Base-by-base conservation (phyloP, 75 land plant species). In the Gnetum montanum region DNA sequence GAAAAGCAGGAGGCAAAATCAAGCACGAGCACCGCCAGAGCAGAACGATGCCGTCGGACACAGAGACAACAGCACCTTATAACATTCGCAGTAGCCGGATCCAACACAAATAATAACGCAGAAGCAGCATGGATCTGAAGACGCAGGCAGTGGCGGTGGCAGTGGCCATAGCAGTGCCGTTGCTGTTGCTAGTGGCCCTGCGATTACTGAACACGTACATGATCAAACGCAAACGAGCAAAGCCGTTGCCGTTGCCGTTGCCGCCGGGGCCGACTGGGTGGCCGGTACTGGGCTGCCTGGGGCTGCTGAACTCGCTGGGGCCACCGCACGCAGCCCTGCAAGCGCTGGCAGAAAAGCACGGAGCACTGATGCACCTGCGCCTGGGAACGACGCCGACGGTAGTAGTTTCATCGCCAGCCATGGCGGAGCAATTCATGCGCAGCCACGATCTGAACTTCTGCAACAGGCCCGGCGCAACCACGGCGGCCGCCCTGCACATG, bases 221-320 rank as follows among this genome's bases (percentile, higher is more conserved):
- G 3, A 15, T 33, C 0, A 53, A 22, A 0, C 2, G 11, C 1
- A 53, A 5, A 0, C 37, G 33, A 22, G 34, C 25, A 8, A 53
- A 33, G 0, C 41, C n/a, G 41, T n/a, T 38, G 0, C 41, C n/a
- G 41, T n/a, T 38, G 1, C 62, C 58, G 25, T 68, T 49, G 0
- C 82, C 82, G 3, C 94, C 94, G 0, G 90, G 90, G 8, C 94
- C 94, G 4, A 52, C 58, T 12, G 77, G 75, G 19, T 84, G 76
- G 79, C 93, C 93, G 8, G 38, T 88, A 0, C 26, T 84, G 6
- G 93, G 93, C 23, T 77, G 76, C 80, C 67, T 88, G 3, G 85
- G 78, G 8, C 77, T 81, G 22, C 57, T 88, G 23, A 89, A 89
- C 25, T 44, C 60, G 1, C 57, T 62, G 37, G n/a, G n/a, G n/a